Evolutionary conservation across 108 stramenopile genomes (phyloP).

Genomic region (Skeletonema tropicum): DNA sequence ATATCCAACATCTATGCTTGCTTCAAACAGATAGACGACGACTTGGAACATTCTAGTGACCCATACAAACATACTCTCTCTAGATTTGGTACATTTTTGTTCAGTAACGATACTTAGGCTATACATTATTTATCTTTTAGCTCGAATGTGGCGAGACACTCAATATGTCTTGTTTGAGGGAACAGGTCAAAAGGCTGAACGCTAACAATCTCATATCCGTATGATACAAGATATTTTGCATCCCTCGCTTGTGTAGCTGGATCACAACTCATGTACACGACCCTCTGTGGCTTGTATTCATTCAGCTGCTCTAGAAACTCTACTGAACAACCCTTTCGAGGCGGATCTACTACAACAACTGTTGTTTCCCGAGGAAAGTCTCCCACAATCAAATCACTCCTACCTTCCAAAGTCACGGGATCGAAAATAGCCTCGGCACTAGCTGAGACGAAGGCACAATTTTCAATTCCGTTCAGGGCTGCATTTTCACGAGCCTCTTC

Average conservation of each 20-base stretch:
- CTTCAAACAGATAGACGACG: too few species aligned
- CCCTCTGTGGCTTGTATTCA: conserved; percentile 79
- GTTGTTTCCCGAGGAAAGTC: conserved; percentile 84
- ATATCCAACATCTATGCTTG: too few species aligned
- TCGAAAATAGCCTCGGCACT: conserved; percentile 93
- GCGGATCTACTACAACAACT: conserved; percentile 96
- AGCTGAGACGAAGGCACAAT: conserved; percentile 87
- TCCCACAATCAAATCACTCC: conserved; percentile 42
- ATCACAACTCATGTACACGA: conserved; percentile 97
- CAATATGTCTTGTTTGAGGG: conserved; percentile 97
- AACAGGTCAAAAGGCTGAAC: conserved; percentile 96
- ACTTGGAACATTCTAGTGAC: too few species aligned
- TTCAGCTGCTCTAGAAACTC: conserved; percentile 92
- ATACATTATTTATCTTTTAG: conserved; percentile 1
- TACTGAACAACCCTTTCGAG: conserved; percentile 92
- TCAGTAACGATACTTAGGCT: too few species aligned
- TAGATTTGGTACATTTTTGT: too few species aligned
- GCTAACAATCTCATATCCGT: conserved; percentile 81
- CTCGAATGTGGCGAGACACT: conserved; percentile 94
- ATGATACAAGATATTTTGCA: conserved; percentile 76
- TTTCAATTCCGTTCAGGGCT: conserved; percentile 69
- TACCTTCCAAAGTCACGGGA: conserved; percentile 33
- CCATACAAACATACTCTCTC: too few species aligned
- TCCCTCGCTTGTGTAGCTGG: conserved; percentile 97
- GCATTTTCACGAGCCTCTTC: conserved; percentile 84